A percentile compares a stretch with the other conserved stretches of the same genome.
These are phyloP conservation scores for Madurella fahalii DNA, from an alignment of 2,329 filamentous ascomycete genomes.

Conservation along the genomic window DNA sequence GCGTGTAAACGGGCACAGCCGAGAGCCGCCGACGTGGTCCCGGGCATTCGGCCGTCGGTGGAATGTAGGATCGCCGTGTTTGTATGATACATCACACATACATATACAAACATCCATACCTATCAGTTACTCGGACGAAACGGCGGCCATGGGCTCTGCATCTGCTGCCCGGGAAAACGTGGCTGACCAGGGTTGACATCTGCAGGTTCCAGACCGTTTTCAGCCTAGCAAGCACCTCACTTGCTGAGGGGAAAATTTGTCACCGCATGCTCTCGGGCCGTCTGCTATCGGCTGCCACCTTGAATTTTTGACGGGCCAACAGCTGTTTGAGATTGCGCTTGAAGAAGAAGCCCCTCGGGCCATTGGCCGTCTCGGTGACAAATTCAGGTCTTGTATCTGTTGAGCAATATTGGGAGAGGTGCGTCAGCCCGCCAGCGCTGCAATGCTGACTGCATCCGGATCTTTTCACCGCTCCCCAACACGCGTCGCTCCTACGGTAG, in stretches of 20 bases:
- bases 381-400: too few relatives aligned
- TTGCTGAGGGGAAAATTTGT: neutral
- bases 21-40: slow-evolving; percentile 1
- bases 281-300: too few relatives aligned
- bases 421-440: neutral
- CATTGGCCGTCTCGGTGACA: too few relatives aligned
- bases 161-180: neutral
- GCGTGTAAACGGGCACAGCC: neutral
- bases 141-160: neutral
- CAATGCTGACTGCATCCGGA: neutral
- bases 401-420: neutral
- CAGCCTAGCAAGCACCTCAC: neutral
- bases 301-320: too few relatives aligned
- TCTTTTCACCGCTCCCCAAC: neutral
- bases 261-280: too few relatives aligned
- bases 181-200: neutral
- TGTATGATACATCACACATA: too few relatives aligned
- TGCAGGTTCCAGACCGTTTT: neutral
- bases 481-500: too few relatives aligned
- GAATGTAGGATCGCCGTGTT: neutral
- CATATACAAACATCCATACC: too few relatives aligned
- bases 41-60: neutral
- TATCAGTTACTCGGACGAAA: neutral
- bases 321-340: too few relatives aligned
- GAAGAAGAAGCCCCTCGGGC: too few relatives aligned